Evolutionary conservation across 164 flowering plant species (phyloP).

Genomic region (Tetrastigma voinierianum): DNA sequence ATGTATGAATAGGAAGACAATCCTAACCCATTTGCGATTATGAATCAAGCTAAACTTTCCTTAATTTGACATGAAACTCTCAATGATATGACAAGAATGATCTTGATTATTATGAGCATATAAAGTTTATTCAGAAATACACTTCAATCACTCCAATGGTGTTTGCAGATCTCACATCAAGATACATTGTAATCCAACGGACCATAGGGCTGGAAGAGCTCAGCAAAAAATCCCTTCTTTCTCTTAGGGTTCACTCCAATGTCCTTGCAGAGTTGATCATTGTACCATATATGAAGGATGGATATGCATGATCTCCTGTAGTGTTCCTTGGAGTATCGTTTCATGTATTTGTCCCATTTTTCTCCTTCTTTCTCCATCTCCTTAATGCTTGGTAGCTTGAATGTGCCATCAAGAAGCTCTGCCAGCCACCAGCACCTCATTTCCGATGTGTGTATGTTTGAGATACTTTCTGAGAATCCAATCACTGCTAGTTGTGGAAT

Average conservation of each 20-base stretch:
- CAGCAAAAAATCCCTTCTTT: constrained; percentile 18
- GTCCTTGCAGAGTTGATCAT: constrained; percentile 33
- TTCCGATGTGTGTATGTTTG: background rate
- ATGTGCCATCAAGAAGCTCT: constrained; percentile 6
- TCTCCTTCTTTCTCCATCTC: constrained; percentile 27
- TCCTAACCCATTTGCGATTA: too few relatives aligned
- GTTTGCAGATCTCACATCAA: too few relatives aligned
- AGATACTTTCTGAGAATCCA: constrained; percentile 5
- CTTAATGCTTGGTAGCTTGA: constrained; percentile 8
- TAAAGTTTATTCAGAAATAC: too few relatives aligned
- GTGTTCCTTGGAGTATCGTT: background rate
- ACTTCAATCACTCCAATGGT: too few relatives aligned
- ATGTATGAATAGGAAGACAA: too few relatives aligned
- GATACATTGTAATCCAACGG: constrained; percentile 15
- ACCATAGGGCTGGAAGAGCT: constrained; percentile 18
- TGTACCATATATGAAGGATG: constrained; percentile 19
- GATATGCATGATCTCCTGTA: constrained; percentile 17
- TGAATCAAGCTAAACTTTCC: too few relatives aligned
- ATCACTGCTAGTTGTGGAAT: constrained; percentile 17
- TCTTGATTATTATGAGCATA: too few relatives aligned
- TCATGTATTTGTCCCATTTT: constrained; percentile 17
- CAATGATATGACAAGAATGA: too few relatives aligned
- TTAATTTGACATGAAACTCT: too few relatives aligned
- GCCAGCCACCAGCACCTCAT: constrained; percentile 15
- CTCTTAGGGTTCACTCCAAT: constrained; percentile 23